Conservation (phyloP, 331 rosid genomes). For the Spiraea crenata region DNA sequence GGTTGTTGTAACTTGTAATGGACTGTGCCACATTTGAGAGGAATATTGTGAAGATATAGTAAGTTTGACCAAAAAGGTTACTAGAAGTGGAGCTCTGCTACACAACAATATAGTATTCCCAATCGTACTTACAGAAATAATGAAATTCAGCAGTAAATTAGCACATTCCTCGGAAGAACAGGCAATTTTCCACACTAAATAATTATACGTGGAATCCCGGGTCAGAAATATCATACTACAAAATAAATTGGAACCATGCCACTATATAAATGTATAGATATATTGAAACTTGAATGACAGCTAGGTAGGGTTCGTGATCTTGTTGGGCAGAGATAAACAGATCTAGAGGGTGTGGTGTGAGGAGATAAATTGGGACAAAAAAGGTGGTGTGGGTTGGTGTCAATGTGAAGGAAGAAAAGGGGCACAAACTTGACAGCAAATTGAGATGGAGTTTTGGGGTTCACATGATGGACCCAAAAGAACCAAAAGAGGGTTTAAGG, state of each 20-base stretch:
- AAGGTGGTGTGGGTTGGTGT: conserved; percentile 13
- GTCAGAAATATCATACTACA: background rate
- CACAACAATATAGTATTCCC: background rate
- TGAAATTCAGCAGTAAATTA: background rate
- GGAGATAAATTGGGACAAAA: background rate
- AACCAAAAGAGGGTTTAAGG: conserved; percentile 15
- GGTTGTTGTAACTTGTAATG: too few relatives aligned
- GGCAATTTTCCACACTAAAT: background rate
- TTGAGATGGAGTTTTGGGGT: conserved; percentile 23
- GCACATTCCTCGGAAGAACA: conserved; percentile 17
- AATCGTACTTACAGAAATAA: background rate
- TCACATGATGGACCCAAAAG: conserved; percentile 34
- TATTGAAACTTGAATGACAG: conserved; percentile 28
- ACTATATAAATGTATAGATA: background rate
- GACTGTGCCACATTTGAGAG: too few relatives aligned
- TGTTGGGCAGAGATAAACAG: conserved; percentile 16
- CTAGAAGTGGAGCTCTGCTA: background rate
- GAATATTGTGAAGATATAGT: background rate
- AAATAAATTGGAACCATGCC: conserved; percentile 2
- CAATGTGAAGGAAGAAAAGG: conserved; percentile 18
- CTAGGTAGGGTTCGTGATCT: conserved; percentile 22
- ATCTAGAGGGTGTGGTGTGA: conserved; percentile 13
- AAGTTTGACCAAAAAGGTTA: background rate
- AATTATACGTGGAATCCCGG: background rate
- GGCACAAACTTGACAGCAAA: conserved; percentile 17